These are phyloP conservation scores for Heliocybe sulcata DNA, from an alignment of 1,284 basidiomycete genomes.

Conservation along the genomic window DNA sequence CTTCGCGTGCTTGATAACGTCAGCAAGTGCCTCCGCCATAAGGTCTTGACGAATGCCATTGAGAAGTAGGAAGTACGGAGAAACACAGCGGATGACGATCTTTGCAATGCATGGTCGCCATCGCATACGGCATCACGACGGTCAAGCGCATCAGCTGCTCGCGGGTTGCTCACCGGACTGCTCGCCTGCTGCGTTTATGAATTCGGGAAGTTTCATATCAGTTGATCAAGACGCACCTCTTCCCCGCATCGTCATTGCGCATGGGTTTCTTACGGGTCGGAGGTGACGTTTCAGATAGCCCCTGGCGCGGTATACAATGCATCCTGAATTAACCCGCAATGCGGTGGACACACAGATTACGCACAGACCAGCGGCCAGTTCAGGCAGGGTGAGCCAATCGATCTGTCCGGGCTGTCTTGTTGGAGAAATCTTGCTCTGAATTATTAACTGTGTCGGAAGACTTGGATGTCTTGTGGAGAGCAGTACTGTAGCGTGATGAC, in stretches of 20 bases:
- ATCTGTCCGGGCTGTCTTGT: background rate
- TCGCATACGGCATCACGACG: too few species aligned
- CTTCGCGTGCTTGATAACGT: too few species aligned
- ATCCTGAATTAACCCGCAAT: background rate
- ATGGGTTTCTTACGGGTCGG: background rate
- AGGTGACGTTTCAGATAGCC: too few species aligned
- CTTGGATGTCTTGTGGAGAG: background rate
- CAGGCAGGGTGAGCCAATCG: background rate
- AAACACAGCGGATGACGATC: too few species aligned
- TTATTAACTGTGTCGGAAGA: background rate
- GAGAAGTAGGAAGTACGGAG: too few species aligned
- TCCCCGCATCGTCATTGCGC: background rate
- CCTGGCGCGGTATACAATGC: background rate
- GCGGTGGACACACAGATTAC: background rate
- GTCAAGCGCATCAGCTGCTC: too few species aligned
- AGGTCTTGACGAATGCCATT: too few species aligned
- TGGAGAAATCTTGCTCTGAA: background rate
- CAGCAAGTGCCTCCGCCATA: too few species aligned
- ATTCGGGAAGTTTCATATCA: background rate
- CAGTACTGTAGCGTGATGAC: background rate
- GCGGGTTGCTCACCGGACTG: too few species aligned
- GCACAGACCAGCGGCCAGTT: background rate
- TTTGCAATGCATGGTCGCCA: too few species aligned
- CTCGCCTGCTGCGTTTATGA: background rate
- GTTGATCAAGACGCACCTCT: background rate